Evolutionary conservation across 345 rosid species (phyloP).

Genomic region (Euclidium syriacum): DNA sequence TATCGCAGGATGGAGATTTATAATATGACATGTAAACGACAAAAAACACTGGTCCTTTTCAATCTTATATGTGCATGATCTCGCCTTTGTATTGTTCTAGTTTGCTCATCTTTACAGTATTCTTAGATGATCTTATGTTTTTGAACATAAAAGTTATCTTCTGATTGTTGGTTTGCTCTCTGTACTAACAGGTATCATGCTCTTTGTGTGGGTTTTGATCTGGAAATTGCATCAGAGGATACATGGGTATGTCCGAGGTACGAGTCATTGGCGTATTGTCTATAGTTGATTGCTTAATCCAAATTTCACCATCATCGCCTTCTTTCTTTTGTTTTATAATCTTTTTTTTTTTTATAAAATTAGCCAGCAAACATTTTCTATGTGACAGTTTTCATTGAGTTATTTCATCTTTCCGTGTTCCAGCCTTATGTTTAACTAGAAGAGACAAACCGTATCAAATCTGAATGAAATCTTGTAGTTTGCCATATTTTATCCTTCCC

Average conservation of each 20-base stretch:
- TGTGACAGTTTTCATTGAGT: not conserved
- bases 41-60: not conserved
- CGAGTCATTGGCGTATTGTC: slow-evolving; percentile 24
- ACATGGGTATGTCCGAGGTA: slow-evolving; percentile 98
- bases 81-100: not conserved
- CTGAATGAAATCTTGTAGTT: not conserved
- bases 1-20: not conserved
- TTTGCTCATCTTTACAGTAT: slow-evolving; percentile 8
- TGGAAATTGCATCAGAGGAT: slow-evolving; percentile 73
- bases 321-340: not conserved
- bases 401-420: not conserved
- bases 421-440: not conserved
- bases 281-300: slow-evolving; percentile 23
- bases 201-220: slow-evolving; percentile 90
- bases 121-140: not conserved
- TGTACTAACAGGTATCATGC: slow-evolving; percentile 87
- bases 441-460: not conserved
- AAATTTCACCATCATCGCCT: not conserved
- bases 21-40: not conserved
- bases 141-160: not conserved
- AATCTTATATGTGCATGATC: not conserved
- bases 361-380: not conserved
- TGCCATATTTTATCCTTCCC: not conserved
- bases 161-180: slow-evolving; percentile 21
- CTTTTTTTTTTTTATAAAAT: not conserved